Evolutionary conservation across 768 basidiomycete genomes (phyloP), one percentile per base, ranked within the genome.

Genomic region (Naganishia randhawae): DNA sequence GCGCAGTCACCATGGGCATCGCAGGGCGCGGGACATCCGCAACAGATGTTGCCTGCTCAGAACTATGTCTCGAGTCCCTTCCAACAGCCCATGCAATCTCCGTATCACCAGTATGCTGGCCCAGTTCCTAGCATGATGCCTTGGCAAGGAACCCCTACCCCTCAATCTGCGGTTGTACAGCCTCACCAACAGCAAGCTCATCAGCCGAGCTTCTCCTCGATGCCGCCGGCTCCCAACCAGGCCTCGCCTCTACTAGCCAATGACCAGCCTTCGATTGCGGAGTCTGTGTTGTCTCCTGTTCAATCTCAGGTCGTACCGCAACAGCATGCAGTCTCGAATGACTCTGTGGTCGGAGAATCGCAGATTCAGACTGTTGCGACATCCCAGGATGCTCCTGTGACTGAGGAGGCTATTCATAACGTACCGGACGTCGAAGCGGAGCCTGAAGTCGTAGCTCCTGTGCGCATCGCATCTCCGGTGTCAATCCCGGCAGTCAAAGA

Each of bases 1-100:
- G 68, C 27, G 17, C 22, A 65, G 42, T 76, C 74, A 27, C 76
- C 76, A 1, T 76, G 77, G 77, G 73, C 62, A 17, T 51, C 67
- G 13, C 76, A 74, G 50, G 72, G 32, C 11, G 61, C 68, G 8
- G 53, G 53, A 19, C 66, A 57, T 27, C 19, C 61, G 33, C 53
- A 17, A 33, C 69, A 27, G 67, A 61, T 53, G 10, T 48, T 67
- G 53, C 69, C 66, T 39, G 57, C 50, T 11, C 71, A 66, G 1
- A 27, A 2, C n/a, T 67, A 29, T 61, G 41, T 42, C 32, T 25
- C 51, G 11, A 67, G 57, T 39, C 72, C 65, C 22, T 61, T 67
- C 51, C 72, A 71, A 39, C 72, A 73, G 25, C 74, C 69, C 51
- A 73, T 72, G 17, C 76, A 73, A 65, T 69, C 37, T 50, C 71